Base-by-base conservation (phyloP, 768 basidiomycete species). In the Lentinula edodes region DNA sequence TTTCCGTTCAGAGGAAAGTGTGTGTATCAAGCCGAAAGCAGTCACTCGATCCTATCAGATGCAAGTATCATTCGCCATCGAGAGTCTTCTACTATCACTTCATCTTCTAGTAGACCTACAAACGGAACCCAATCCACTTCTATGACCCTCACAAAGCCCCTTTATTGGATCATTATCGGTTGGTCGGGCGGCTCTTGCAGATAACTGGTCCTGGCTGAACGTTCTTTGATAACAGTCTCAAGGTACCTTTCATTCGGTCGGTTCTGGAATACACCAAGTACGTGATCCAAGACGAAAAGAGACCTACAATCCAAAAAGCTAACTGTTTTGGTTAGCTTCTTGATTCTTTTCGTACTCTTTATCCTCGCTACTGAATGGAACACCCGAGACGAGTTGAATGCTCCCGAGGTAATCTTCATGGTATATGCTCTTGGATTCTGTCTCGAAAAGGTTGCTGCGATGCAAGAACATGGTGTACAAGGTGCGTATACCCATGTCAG, bases 81-180 rank as follows among this genome's bases (percentile, higher is more conserved):
- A 28, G 16, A 62, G 52, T 35, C 50, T 42, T 18, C 52, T 16
- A 32, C 51, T 39, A 16, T 9, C 52, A 32, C 58, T 41, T 57
- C 6, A 63, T 23, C 34, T 18, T 7, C 60, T n/a, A 48, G 18
- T 64, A 95, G 94, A 95, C 91, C 32, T 98, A 98, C 74, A 97
- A 97, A 77, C 83, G 88, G 52, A 91, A 84, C 28, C 93, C 95
- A 10, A 83, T 97, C 38, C 92, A 95, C 71, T 90, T 96, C 66
- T 97, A 98, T 71, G 93, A 98, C 70, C 95, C 95, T 2, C 89
- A 94, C 69, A 92, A 87, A 70, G 95, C 95, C 0, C 93, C 95
- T 16, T 72, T 97, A n/a, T 82, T 98, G 6, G 94, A 98, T 69
- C 95, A 98, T 73, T 98, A 97, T 69, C 87, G 95, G 91, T 92